A percentile compares a stretch with the other conserved stretches of the same genome.
Conservation (phyloP, 805 yeast species). For the Yarrowia porcina region DNA sequence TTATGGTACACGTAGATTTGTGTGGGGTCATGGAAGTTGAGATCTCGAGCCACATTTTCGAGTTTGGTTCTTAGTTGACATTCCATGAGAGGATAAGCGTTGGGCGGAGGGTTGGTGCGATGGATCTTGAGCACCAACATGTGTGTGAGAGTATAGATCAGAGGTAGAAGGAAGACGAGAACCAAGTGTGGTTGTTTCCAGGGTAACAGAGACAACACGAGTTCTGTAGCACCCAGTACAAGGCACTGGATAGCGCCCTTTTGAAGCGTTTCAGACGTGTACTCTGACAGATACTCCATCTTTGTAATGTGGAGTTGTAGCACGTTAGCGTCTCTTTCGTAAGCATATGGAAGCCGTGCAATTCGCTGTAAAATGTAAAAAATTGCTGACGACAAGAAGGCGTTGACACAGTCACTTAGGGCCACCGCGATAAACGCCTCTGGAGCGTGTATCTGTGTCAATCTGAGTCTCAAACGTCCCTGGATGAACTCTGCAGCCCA, state of each 20-base stretch:
- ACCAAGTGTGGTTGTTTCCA: neutral
- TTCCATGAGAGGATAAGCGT: constrained; percentile 11
- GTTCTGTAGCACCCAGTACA: neutral
- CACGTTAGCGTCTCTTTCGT: constrained; percentile 11
- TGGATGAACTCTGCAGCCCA: constrained; percentile 2
- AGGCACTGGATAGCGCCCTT: neutral
- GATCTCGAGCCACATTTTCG: constrained; percentile 10
- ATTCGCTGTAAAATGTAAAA: constrained; percentile 8
- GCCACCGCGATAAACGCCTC: neutral
- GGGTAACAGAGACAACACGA: neutral
- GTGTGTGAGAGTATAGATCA: neutral
- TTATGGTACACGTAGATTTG: constrained; percentile 13
- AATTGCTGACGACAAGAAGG: constrained; percentile 1
- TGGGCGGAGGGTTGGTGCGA: neutral
- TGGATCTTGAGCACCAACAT: neutral
- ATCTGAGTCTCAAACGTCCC: neutral
- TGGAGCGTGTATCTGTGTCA: neutral
- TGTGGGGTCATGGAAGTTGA: constrained; percentile 1
- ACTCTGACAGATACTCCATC: constrained; percentile 11
- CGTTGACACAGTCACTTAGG: constrained; percentile 7
- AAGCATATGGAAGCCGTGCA: neutral
- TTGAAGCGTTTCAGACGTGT: constrained; percentile 9
- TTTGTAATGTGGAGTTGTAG: constrained; percentile 4
- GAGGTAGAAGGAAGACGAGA: neutral
- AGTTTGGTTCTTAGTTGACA: constrained; percentile 5